phyloP scores from a whole-genome alignment of 805 yeast species.

The Tetrapisispora fleetii region DNA sequence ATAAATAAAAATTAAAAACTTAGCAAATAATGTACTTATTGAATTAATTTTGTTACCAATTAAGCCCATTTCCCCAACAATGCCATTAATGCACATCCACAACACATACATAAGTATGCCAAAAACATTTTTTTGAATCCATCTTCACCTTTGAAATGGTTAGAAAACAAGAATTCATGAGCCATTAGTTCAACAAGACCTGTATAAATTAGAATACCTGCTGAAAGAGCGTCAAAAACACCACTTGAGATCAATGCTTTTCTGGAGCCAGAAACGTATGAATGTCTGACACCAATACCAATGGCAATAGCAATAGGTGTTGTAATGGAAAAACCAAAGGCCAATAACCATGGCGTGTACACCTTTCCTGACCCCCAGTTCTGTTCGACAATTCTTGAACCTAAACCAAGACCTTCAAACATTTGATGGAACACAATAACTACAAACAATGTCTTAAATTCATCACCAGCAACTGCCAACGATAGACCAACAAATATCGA shows the following conservation, averaged over 20 bases:
- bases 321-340: conserved; percentile 41
- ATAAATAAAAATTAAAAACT: conserved; percentile 27
- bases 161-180: conserved; percentile 51
- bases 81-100: conserved; percentile 66
- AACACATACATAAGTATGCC: conserved; percentile 35
- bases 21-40: background rate
- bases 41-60: background rate
- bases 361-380: conserved; percentile 39
- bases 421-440: conserved; percentile 68
- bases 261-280: conserved; percentile 50
- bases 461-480: conserved; percentile 68
- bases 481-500: conserved; percentile 75
- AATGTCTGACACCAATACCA: conserved; percentile 63
- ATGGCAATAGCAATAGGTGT: conserved; percentile 72
- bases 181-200: conserved; percentile 76
- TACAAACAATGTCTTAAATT: conserved; percentile 58
- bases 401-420: conserved; percentile 82
- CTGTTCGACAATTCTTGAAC: conserved; percentile 59
- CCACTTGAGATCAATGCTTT: conserved; percentile 59
- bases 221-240: conserved; percentile 61
- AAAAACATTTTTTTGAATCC: conserved; percentile 41
- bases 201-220: conserved; percentile 71
- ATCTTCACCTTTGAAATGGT: conserved; percentile 51
- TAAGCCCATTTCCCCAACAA: conserved; percentile 69
- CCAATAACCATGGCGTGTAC: conserved; percentile 50